phyloP scores from a whole-genome alignment of 2,329 filamentous ascomycete species.

The Neoascochyta sp. region DNA sequence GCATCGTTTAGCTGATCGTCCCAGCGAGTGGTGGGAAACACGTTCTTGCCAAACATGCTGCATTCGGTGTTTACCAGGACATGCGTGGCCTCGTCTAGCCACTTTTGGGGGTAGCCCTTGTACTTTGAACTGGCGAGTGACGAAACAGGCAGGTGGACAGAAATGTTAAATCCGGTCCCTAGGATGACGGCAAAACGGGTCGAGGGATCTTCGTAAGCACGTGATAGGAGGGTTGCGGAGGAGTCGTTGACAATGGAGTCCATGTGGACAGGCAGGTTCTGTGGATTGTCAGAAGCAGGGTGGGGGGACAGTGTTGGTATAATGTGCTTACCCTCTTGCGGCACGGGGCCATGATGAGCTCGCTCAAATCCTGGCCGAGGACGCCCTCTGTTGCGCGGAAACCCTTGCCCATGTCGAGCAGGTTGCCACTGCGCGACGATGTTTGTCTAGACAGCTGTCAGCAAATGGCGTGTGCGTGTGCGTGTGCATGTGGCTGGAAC shows the following conservation, averaged over 20 bases:
- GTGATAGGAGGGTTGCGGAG: constrained; percentile 58
- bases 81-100: constrained; percentile 55
- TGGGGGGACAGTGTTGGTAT: constrained; percentile 1
- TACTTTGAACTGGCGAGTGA: constrained; percentile 56
- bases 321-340: constrained; percentile 43
- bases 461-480: too few relatives aligned
- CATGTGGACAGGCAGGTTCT: constrained; percentile 55
- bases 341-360: constrained; percentile 58
- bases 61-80: constrained; percentile 64
- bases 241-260: constrained; percentile 63
- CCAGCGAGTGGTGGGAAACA: constrained; percentile 59
- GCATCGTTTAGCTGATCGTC: constrained; percentile 57
- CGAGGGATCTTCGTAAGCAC: constrained; percentile 58
- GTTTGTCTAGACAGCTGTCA: constrained; percentile 48
- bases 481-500: too few relatives aligned
- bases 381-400: constrained; percentile 59
- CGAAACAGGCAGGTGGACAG: constrained; percentile 57
- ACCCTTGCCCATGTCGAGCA: constrained; percentile 63
- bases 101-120: constrained; percentile 51
- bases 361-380: constrained; percentile 57
- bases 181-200: constrained; percentile 62
- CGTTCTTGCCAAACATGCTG: constrained; percentile 61
- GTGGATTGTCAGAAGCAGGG: constrained; percentile 12
- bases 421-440: constrained; percentile 53
- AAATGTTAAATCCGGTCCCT: constrained; percentile 62